Percentiles rank a stretch among this genome's conserved stretches.
phyloP scores from a whole-genome alignment of 2,329 filamentous ascomycete species.

The Fusarium sp. region DNA sequence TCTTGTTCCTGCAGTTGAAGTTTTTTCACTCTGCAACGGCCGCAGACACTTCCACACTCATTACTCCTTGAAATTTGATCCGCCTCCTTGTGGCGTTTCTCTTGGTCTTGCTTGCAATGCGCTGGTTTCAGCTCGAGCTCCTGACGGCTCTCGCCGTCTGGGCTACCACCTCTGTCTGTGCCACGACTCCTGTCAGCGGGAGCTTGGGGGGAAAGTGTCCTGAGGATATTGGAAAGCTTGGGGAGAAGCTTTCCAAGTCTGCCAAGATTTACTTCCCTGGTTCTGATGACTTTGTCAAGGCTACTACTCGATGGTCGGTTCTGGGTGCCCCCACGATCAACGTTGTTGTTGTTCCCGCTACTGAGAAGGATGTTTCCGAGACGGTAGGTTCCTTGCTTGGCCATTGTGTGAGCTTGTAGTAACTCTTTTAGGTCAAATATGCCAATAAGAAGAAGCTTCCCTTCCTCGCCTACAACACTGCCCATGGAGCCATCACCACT shows the following conservation, averaged over 20 bases:
- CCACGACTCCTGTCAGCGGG: slow-evolving; percentile 22
- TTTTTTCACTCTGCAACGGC: neutral
- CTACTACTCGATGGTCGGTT: slow-evolving; percentile 56
- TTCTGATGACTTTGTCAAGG: slow-evolving; percentile 50
- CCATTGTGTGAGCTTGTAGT: neutral
- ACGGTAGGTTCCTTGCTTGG: slow-evolving; percentile 47
- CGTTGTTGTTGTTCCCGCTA: slow-evolving; percentile 57
- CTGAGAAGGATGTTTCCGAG: slow-evolving; percentile 58
- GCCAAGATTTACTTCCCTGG: slow-evolving; percentile 55
- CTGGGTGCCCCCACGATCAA: slow-evolving; percentile 53
- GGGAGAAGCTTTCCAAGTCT: slow-evolving; percentile 46
- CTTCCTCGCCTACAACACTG: slow-evolving; percentile 62
- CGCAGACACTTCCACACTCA: neutral
- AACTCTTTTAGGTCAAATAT: slow-evolving; percentile 45
- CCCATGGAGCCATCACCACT: slow-evolving; percentile 60
- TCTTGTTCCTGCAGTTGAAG: neutral
- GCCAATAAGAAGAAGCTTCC: slow-evolving; percentile 57
- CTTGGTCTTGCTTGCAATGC: slow-evolving; percentile 21
- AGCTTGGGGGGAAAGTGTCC: slow-evolving; percentile 33
- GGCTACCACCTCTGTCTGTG: slow-evolving; percentile 37
- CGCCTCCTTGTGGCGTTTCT: neutral
- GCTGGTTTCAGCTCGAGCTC: slow-evolving; percentile 34
- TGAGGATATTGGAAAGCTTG: slow-evolving; percentile 37
- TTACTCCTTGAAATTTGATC: neutral
- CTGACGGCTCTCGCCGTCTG: slow-evolving; percentile 43